Conservation (phyloP, 2,329 filamentous ascomycete species). For the Plectosphaerella plurivora region DNA sequence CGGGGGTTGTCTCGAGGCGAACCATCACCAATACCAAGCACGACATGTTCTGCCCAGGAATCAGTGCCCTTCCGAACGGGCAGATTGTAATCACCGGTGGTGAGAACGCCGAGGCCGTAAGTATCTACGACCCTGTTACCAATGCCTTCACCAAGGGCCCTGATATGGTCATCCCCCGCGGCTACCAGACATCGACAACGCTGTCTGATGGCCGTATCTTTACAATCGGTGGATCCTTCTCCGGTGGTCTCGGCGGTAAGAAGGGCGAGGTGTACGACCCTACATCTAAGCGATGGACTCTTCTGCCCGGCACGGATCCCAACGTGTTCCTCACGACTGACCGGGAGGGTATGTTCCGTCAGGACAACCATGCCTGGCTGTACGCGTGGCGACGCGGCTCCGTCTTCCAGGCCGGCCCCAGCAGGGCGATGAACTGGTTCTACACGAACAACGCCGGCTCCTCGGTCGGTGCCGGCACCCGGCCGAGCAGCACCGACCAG, state of each 20-base stretch:
- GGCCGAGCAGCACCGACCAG: constrained; percentile 33
- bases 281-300: constrained; percentile 38
- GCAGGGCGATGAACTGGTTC: constrained; percentile 52
- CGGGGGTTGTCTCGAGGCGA: constrained; percentile 21
- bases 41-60: constrained; percentile 56
- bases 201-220: constrained; percentile 51
- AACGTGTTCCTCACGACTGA: constrained; percentile 45
- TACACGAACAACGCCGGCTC: constrained; percentile 36
- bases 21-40: constrained; percentile 37
- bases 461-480: constrained; percentile 33
- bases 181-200: constrained; percentile 48
- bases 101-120: constrained; percentile 40
- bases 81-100: constrained; percentile 51
- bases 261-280: constrained; percentile 52
- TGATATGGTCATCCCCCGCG: constrained; percentile 41
- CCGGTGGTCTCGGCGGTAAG: constrained; percentile 43
- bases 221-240: constrained; percentile 52
- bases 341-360: constrained; percentile 43
- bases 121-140: constrained; percentile 36
- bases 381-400: constrained; percentile 38
- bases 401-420: constrained; percentile 53
- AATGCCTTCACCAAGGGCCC: constrained; percentile 32
- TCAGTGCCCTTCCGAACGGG: constrained; percentile 42
- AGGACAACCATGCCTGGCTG: constrained; percentile 27
- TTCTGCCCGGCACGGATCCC: constrained; percentile 35